Percentiles rank a stretch among this genome's conserved stretches.
Evolutionary conservation across 208 protist genomes (phyloP).

Genomic region (Crithidia thermophila): DNA sequence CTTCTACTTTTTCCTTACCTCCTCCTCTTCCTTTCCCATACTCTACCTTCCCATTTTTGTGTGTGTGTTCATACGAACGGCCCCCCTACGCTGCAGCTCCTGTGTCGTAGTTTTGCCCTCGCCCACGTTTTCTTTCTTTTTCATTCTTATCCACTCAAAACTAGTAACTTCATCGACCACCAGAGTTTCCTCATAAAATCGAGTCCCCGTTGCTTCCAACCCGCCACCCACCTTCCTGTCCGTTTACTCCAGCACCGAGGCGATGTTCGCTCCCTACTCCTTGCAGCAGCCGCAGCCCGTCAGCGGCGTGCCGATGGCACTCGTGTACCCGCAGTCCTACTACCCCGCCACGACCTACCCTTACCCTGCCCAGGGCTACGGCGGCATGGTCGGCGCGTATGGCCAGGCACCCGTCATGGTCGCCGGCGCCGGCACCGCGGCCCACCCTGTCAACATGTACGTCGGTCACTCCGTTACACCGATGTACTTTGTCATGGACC

Average conservation of each 20-base stretch:
- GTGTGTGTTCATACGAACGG: too few species aligned
- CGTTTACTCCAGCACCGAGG: not conserved
- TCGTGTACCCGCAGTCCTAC: slow-evolving; percentile 30
- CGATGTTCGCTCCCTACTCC: slow-evolving; percentile 17
- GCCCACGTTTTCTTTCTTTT: not conserved
- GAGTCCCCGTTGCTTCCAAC: too few species aligned
- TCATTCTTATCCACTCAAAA: too few species aligned
- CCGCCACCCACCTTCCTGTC: too few species aligned
- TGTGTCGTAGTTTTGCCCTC: slow-evolving; percentile 6
- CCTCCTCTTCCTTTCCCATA: not conserved
- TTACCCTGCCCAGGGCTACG: slow-evolving; percentile 18
- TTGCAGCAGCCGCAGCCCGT: slow-evolving; percentile 16
- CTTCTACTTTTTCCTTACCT: not conserved
- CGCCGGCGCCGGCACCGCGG: not conserved
- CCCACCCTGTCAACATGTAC: slow-evolving; percentile 15
- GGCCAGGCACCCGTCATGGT: slow-evolving; percentile 15
- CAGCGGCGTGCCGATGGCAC: slow-evolving; percentile 23
- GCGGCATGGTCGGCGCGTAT: slow-evolving; percentile 17
- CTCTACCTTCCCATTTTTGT: not conserved
- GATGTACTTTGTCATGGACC: slow-evolving; percentile 31
- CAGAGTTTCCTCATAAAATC: too few species aligned
- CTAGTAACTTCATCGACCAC: too few species aligned
- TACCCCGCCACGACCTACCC: not conserved
- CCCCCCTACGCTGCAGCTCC: not conserved
- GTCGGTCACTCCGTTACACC: slow-evolving; percentile 12